Conservation (phyloP, 106 monocot species). For the Agapanthus africanus region DNA sequence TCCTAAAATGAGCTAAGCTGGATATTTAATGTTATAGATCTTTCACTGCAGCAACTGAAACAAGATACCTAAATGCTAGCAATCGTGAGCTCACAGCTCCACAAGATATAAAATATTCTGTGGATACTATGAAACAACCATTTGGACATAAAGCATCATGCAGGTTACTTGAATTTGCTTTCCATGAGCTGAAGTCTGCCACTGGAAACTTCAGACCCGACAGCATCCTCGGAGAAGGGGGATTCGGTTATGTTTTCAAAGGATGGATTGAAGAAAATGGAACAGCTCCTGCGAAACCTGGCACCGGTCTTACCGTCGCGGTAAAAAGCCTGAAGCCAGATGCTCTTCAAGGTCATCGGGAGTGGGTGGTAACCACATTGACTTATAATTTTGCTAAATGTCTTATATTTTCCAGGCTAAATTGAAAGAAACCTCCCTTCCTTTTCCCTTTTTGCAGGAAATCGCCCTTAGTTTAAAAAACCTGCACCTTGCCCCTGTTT, state of each 20-base stretch:
- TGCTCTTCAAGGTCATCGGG: conserved; percentile 87
- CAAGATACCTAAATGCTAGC: conserved; percentile 80
- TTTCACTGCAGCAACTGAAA: conserved; percentile 74
- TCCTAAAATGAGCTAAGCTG: too few species aligned
- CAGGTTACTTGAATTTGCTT: conserved; percentile 67
- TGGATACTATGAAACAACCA: conserved; percentile 27
- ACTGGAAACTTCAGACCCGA: conserved; percentile 93
- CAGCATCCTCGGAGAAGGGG: conserved; percentile 91
- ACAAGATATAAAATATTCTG: conserved; percentile 27
- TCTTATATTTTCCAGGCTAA: too few species aligned
- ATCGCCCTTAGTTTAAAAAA: too few species aligned
- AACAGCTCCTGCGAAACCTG: conserved; percentile 90
- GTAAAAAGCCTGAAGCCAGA: conserved; percentile 84
- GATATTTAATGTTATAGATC: too few species aligned
- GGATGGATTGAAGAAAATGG: conserved; percentile 89
- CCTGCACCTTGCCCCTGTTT: too few species aligned
- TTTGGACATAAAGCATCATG: conserved; percentile 15
- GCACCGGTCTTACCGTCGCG: conserved; percentile 82
- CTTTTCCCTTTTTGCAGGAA: too few species aligned
- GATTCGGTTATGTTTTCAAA: conserved; percentile 93
- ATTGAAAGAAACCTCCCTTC: too few species aligned
- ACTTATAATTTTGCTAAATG: too few species aligned
- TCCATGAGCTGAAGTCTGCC: conserved; percentile 83
- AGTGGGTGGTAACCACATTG: conserved; percentile 83
- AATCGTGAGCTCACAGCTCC: conserved; percentile 47